These are phyloP conservation scores for Mitragyna speciosa DNA, from an alignment of 257 asterid genomes.

Conservation along the genomic window DNA sequence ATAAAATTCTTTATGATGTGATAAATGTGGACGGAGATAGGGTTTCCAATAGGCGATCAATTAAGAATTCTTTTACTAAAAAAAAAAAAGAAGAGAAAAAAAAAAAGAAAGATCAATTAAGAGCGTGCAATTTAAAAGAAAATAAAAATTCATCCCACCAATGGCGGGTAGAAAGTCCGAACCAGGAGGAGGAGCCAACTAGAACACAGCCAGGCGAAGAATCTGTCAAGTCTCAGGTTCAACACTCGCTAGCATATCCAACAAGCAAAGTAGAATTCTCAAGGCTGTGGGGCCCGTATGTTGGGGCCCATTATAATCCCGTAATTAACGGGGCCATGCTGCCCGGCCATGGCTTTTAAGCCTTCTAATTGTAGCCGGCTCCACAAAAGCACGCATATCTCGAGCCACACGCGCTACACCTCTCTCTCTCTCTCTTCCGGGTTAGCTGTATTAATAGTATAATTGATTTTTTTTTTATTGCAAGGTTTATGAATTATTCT, in stretches of 20 bases:
- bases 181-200: background rate
- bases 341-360: background rate
- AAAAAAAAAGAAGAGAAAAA: too few relatives aligned
- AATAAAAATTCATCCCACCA: too few relatives aligned
- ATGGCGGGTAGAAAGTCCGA: too few relatives aligned
- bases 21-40: too few relatives aligned
- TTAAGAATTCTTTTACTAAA: too few relatives aligned
- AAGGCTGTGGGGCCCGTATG: background rate
- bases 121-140: too few relatives aligned
- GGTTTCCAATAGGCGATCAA: too few relatives aligned
- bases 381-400: conserved; percentile 31
- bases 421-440: too few relatives aligned
- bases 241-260: too few relatives aligned
- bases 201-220: background rate
- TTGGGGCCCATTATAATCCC: conserved; percentile 34
- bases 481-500: background rate
- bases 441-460: too few relatives aligned
- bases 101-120: too few relatives aligned
- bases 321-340: conserved; percentile 39
- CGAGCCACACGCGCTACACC: conserved; percentile 45
- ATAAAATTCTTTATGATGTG: too few relatives aligned
- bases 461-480: background rate
- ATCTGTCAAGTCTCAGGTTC: background rate
- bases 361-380: conserved; percentile 27
- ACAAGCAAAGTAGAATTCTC: background rate